Conservation (phyloP, 1,139 yeast genomes). For the Lodderomyces margitis region DNA sequence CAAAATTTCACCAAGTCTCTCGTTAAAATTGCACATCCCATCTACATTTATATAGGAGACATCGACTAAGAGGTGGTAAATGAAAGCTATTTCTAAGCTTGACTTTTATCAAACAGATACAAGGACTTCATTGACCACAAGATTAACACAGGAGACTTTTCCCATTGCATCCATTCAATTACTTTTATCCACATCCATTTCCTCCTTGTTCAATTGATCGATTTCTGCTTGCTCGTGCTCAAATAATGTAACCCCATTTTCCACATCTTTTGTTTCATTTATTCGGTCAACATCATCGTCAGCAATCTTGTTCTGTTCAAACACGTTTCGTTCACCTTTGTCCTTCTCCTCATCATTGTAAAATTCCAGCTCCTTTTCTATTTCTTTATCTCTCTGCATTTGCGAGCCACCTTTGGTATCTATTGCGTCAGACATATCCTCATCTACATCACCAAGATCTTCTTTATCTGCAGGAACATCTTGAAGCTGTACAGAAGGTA, state of each 20-base stretch:
- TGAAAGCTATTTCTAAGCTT: no score
- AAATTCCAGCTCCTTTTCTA: slow-evolving; percentile 66
- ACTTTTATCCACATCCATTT: not conserved
- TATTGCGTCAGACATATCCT: slow-evolving; percentile 67
- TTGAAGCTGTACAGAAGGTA: slow-evolving; percentile 94
- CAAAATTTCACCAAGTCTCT: no score
- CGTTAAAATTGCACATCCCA: not conserved
- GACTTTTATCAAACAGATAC: no score
- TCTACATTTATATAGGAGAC: no score
- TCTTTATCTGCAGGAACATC: slow-evolving; percentile 83
- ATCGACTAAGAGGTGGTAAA: no score
- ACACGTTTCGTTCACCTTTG: slow-evolving; percentile 37
- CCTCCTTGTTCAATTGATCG: slow-evolving; percentile 29
- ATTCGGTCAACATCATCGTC: slow-evolving; percentile 7
- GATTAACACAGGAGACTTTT: no score
- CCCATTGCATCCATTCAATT: no score
- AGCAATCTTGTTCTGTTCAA: slow-evolving; percentile 7
- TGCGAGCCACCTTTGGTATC: slow-evolving; percentile 93
- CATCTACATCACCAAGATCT: slow-evolving; percentile 77
- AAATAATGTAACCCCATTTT: slow-evolving; percentile 20
- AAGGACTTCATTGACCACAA: no score
- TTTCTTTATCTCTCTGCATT: slow-evolving; percentile 70
- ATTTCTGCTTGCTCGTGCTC: slow-evolving; percentile 41
- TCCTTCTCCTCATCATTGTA: slow-evolving; percentile 63
- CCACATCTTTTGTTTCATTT: not conserved